phyloP scores from a whole-genome alignment of 768 basidiomycete species.

The Hericium coralloides region DNA sequence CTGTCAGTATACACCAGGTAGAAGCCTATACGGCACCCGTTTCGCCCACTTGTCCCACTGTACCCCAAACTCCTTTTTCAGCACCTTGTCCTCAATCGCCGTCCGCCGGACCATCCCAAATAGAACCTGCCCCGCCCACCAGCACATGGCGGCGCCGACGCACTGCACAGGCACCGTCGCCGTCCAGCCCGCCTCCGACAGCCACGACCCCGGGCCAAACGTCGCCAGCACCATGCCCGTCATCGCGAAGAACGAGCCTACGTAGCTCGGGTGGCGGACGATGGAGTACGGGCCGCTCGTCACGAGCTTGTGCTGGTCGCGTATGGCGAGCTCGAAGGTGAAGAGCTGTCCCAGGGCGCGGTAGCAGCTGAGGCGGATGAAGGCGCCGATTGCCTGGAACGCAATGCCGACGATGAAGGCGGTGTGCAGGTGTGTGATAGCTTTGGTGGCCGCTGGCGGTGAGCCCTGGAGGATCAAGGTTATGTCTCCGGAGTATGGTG shows the following conservation, averaged over 20 bases:
- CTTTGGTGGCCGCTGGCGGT: too few species aligned
- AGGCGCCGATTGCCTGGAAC: conserved; percentile 1
- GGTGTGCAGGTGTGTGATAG: too few species aligned
- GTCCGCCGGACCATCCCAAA: neutral
- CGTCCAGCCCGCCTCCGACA: conserved; percentile 4
- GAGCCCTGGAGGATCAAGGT: too few species aligned
- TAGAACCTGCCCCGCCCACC: neutral
- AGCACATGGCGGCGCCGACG: neutral
- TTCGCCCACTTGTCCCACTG: conserved; percentile 1
- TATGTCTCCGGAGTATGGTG: too few species aligned
- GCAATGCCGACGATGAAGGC: neutral
- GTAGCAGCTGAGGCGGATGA: conserved; percentile 10
- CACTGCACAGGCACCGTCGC: neutral
- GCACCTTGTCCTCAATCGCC: neutral
- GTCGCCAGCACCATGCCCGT: conserved; percentile 9
- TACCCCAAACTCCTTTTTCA: neutral
- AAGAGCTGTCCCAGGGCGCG: conserved; percentile 10
- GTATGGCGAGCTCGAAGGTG: conserved; percentile 13
- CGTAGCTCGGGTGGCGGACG: conserved; percentile 18
- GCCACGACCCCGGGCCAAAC: conserved; percentile 14
- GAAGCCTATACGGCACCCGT: neutral
- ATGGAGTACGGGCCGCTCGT: conserved; percentile 15
- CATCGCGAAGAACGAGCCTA: conserved; percentile 11
- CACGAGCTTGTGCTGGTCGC: conserved; percentile 14
- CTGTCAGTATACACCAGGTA: neutral